Conservation (phyloP, 1,139 yeast genomes). For the Yamadazyma atmosphaerica region DNA sequence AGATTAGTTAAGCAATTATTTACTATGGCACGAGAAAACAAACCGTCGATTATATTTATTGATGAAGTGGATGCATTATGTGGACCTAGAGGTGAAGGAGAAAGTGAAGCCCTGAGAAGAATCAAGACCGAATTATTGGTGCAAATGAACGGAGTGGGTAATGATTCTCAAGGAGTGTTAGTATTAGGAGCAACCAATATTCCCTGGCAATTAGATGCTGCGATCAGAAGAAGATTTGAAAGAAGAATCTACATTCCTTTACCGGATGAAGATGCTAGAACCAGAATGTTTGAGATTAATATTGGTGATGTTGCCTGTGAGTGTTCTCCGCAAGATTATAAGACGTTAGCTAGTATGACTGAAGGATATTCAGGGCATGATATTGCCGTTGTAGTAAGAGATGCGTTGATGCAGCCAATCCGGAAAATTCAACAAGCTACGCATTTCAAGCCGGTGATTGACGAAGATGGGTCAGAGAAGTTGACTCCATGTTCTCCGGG, state of each 20-base stretch:
- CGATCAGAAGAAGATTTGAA: slow-evolving; percentile 95
- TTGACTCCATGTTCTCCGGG: slow-evolving; percentile 98
- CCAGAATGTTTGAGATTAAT: slow-evolving; percentile 90
- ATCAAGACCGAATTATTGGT: slow-evolving; percentile 94
- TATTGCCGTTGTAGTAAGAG: slow-evolving; percentile 93
- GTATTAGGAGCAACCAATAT: slow-evolving; percentile 98
- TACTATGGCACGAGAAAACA: slow-evolving; percentile 93
- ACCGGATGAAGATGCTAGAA: slow-evolving; percentile 89
- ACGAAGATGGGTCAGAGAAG: slow-evolving; percentile 41
- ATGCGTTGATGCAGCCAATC: slow-evolving; percentile 97
- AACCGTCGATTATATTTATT: slow-evolving; percentile 92
- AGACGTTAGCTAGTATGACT: slow-evolving; percentile 85
- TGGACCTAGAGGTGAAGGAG: slow-evolving; percentile 98
- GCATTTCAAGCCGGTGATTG: slow-evolving; percentile 69
- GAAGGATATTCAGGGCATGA: slow-evolving; percentile 98
- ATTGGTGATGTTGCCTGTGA: slow-evolving; percentile 89
- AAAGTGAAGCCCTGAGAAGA: slow-evolving; percentile 93
- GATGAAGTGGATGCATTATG: slow-evolving; percentile 98
- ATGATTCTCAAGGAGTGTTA: slow-evolving; percentile 87
- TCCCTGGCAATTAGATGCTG: slow-evolving; percentile 99
- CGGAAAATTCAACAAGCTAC: slow-evolving; percentile 95
- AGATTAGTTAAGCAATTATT: slow-evolving; percentile 92
- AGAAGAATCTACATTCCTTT: slow-evolving; percentile 91
- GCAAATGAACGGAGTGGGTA: slow-evolving; percentile 99
- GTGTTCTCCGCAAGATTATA: slow-evolving; percentile 70